These are phyloP conservation scores for Phytophthora sp. DNA, from an alignment of 352 stramenopile genomes.

Conservation along the genomic window DNA sequence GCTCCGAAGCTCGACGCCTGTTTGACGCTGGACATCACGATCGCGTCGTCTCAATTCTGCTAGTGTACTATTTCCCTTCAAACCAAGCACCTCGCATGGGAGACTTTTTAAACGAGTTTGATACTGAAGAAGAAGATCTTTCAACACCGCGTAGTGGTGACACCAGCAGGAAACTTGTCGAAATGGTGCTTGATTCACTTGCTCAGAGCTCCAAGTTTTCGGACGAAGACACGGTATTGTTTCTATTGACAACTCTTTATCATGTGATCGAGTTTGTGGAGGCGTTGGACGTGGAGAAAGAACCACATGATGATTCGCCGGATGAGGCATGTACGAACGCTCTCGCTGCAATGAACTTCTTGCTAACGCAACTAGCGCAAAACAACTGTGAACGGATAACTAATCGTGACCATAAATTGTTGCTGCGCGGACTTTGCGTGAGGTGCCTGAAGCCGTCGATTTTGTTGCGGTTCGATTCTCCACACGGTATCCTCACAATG, in stretches of 20 bases:
- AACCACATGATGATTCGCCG: slow-evolving; percentile 26
- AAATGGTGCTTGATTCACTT: slow-evolving; percentile 53
- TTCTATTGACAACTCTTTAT: slow-evolving; percentile 52
- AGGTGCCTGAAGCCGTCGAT: slow-evolving; percentile 54
- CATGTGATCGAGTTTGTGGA: slow-evolving; percentile 51
- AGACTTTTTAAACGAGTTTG: slow-evolving; percentile 67
- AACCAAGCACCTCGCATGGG: slow-evolving; percentile 50
- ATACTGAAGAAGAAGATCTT: slow-evolving; percentile 28
- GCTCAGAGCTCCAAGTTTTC: slow-evolving; percentile 42
- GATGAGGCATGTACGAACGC: slow-evolving; percentile 45
- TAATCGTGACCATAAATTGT: slow-evolving; percentile 19
- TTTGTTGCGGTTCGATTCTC: slow-evolving; percentile 65
- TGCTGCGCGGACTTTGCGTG: slow-evolving; percentile 47
- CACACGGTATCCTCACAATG: slow-evolving; percentile 49
- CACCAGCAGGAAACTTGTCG: slow-evolving; percentile 36
- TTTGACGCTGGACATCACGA: slow-evolving; percentile 47
- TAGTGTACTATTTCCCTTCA: slow-evolving; percentile 62
- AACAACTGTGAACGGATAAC: slow-evolving; percentile 18
- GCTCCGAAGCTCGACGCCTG: slow-evolving; percentile 52
- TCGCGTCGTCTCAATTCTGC: slow-evolving; percentile 43
- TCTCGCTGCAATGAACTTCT: slow-evolving; percentile 44
- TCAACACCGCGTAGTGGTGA: slow-evolving; percentile 2
- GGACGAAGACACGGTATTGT: slow-evolving; percentile 33
- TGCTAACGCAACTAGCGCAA: slow-evolving; percentile 38
- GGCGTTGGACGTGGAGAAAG: slow-evolving; percentile 21